Evolutionary conservation across 805 yeast species (phyloP), one percentile per base, ranked within the genome.

Genomic region (Candida anglica): DNA sequence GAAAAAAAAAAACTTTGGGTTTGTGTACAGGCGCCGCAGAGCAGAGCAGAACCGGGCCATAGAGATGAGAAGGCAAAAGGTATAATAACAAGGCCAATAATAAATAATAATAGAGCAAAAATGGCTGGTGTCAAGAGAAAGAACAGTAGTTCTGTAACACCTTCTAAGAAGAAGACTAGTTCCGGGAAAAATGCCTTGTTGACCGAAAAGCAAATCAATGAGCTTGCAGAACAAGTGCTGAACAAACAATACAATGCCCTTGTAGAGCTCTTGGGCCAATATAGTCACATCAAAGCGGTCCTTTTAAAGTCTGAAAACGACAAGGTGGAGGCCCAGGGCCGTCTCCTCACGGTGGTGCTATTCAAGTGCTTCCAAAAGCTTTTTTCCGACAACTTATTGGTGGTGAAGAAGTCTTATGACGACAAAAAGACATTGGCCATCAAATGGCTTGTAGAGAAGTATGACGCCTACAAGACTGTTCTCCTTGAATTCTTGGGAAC

Each of bases 211-310:
- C 25, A 30, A 20, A 30, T 30, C 11, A 15, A 30, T n/a, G 27
- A 20, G n/a, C 15, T 6, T 4, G 71, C 71, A 39, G 38, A 73
- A 39, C n/a, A n/a, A n/a, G n/a, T n/a, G n/a, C n/a, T n/a, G n/a
- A n/a, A n/a, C n/a, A n/a, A n/a, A n/a, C n/a, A n/a, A n/a, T 77
- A 74, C 52, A 84, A 84, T 48, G 71, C 75, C 39, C 53, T 83
- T 6, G 73, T 67, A 2, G 48, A 48, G 4, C 55, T 83, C 25
- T 38, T 78, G n/a, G 56, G 56, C 10, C 66, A 65, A 33, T 60
- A 70, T 21, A 54, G 52, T 5, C 26, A 39, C 2, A 42, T 58
- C 14, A 49, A 44, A 36, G 27, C 35, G 18, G 42, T 31, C 37
- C 53, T 53, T 9, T 19, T 14, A 2, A 26, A 30, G 0, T 43